A percentile compares a stretch with the other conserved stretches of the same genome.
phyloP scores from a whole-genome alignment of 2,329 filamentous ascomycete genomes.

The Xylariaceae sp. region DNA sequence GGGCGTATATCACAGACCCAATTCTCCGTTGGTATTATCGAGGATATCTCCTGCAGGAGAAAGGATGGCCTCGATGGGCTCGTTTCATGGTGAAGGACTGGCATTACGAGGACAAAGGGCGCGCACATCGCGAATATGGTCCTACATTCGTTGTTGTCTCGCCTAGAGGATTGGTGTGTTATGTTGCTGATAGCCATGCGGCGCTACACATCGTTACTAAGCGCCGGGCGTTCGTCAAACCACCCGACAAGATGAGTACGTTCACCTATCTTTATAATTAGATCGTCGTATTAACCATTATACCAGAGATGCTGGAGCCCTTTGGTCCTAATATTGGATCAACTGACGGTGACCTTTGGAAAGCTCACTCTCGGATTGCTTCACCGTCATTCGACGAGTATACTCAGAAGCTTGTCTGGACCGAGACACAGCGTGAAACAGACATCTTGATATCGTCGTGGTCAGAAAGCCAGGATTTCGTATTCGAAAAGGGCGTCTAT shows the following conservation, averaged over 20 bases:
- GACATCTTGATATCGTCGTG: neutral
- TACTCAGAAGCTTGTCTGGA: conserved; percentile 15
- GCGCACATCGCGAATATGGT: conserved; percentile 12
- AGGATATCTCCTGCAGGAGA: neutral
- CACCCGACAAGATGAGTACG: conserved; percentile 12
- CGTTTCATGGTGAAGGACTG: conserved; percentile 22
- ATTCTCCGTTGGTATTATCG: conserved; percentile 2
- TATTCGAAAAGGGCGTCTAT: conserved; percentile 2
- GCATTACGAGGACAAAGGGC: conserved; percentile 18
- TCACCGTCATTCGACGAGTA: conserved; percentile 13
- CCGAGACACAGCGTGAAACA: conserved; percentile 3
- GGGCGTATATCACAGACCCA: conserved; percentile 7
- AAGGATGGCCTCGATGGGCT: conserved; percentile 20
- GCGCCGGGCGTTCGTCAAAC: conserved; percentile 13
- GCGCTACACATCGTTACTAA: conserved; percentile 3
- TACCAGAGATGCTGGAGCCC: conserved; percentile 13
- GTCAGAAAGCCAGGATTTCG: neutral
- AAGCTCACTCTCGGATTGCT: conserved; percentile 7
- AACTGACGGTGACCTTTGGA: conserved; percentile 13
- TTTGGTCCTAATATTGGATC: conserved; percentile 14
- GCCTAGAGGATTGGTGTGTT: conserved; percentile 11
- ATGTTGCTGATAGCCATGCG: conserved; percentile 6
- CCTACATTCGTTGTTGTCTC: conserved; percentile 10
- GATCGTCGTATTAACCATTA: neutral
- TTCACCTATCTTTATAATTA: neutral